phyloP scores from a whole-genome alignment of 164 flowering plant genomes.

The Chimonanthus salicifolius region DNA sequence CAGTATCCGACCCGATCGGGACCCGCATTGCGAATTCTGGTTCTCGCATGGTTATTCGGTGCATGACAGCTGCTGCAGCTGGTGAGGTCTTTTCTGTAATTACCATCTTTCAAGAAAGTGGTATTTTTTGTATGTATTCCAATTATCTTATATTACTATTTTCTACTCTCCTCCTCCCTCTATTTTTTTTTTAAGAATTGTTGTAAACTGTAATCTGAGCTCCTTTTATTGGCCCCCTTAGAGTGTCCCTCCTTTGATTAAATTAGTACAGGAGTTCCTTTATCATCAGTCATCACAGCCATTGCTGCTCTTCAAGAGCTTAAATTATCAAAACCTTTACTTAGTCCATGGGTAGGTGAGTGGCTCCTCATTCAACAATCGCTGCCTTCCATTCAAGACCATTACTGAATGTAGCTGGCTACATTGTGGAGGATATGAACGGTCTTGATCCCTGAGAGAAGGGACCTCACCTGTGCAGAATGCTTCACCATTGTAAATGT shows the following conservation, averaged over 20 bases:
- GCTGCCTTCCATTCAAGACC: too few relatives aligned
- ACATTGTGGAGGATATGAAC: neutral
- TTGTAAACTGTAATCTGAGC: neutral
- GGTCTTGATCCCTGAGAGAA: neutral
- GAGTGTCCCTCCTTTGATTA: neutral
- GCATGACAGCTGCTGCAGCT: constrained; percentile 27
- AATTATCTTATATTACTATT: neutral
- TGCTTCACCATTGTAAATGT: too few relatives aligned
- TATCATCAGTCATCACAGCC: too few relatives aligned
- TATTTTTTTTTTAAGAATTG: neutral
- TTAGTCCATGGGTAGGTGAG: too few relatives aligned
- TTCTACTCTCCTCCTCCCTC: neutral
- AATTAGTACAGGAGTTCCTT: too few relatives aligned
- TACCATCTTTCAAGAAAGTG: neutral
- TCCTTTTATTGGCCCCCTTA: neutral
- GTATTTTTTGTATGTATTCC: neutral
- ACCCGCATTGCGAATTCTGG: constrained; percentile 14
- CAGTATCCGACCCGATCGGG: constrained; percentile 9
- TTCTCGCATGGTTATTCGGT: constrained; percentile 26
- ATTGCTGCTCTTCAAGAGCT: too few relatives aligned
- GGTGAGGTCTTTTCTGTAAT: constrained; percentile 13
- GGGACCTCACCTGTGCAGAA: neutral
- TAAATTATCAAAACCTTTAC: too few relatives aligned
- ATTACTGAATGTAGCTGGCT: neutral
- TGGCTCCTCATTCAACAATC: too few relatives aligned